Conservation (phyloP, 495 filamentous ascomycete species). For the Aspergillus diversus region DNA sequence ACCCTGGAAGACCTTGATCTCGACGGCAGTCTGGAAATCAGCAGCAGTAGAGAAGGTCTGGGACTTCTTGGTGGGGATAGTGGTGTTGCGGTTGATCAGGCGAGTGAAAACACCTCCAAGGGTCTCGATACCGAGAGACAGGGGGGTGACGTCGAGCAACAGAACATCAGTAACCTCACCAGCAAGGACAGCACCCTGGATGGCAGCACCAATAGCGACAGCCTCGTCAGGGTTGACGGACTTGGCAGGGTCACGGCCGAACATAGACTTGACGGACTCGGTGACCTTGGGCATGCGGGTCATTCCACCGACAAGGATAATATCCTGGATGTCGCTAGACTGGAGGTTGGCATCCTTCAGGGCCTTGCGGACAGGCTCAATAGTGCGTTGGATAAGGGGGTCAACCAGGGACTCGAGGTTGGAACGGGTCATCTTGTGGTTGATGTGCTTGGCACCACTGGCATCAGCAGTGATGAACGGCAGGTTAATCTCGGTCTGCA, state of each 20-base stretch:
- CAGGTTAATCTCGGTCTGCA: conserved; percentile 98
- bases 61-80: conserved; percentile 99
- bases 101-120: conserved; percentile 99
- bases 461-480: conserved; percentile 98
- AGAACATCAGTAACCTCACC: conserved; percentile 97
- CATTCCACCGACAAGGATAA: conserved; percentile 99
- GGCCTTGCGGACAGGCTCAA: conserved; percentile 95
- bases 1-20: conserved; percentile 99
- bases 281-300: conserved; percentile 99
- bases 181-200: conserved; percentile 95
- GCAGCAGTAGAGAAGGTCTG: conserved; percentile 98
- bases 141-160: conserved; percentile 93
- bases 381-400: conserved; percentile 82
- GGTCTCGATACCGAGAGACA: conserved; percentile 99
- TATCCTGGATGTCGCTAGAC: conserved; percentile 96
- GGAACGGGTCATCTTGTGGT: conserved; percentile 87
- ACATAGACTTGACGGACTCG: conserved; percentile 96
- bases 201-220: conserved; percentile 96
- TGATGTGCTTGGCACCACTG: conserved; percentile 96
- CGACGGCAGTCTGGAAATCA: conserved; percentile 98
- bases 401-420: conserved; percentile 93
- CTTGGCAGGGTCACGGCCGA: conserved; percentile 97
- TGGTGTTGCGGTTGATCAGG: conserved; percentile 99
- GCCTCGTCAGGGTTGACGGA: conserved; percentile 99
- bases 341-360: conserved; percentile 95